Evolutionary conservation across 257 asterid species (phyloP).

Genomic region (Nicotiana attenuata): DNA sequence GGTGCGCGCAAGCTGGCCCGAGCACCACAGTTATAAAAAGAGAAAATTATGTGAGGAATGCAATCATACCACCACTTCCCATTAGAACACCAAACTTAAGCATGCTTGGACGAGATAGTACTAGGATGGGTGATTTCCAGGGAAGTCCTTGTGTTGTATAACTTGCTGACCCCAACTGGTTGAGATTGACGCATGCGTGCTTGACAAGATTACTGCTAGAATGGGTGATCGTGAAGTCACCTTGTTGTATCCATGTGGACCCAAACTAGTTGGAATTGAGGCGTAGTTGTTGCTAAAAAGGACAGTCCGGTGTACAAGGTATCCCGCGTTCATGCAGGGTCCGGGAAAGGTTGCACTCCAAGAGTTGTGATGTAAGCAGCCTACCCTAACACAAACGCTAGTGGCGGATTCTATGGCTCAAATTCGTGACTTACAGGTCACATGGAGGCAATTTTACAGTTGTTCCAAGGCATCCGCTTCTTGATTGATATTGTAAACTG

Average conservation of each 20-base stretch:
- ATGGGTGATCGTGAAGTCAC: background rate
- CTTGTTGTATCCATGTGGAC: background rate
- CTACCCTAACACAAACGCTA: too few relatives aligned
- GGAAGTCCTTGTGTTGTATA: background rate
- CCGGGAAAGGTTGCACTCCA: too few relatives aligned
- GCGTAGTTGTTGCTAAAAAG: too few relatives aligned
- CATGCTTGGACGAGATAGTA: background rate
- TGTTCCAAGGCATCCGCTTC: too few relatives aligned
- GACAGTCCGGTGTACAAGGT: too few relatives aligned
- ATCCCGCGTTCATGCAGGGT: too few relatives aligned
- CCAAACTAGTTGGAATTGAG: background rate
- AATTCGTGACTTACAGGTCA: too few relatives aligned
- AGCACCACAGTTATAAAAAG: background rate
- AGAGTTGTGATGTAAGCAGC: too few relatives aligned
- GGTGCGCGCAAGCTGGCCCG: too few relatives aligned
- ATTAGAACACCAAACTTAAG: background rate
- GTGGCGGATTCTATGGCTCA: too few relatives aligned
- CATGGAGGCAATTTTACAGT: too few relatives aligned
- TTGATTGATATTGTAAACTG: background rate
- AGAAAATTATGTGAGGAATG: background rate
- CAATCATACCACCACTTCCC: background rate
- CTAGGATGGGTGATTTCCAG: background rate
- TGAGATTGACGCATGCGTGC: background rate
- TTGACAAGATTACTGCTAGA: background rate
- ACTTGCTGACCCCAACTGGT: background rate